Evolutionary conservation across 2,329 filamentous ascomycete species (phyloP).

Genomic region (Colletotrichum endophyticum): DNA sequence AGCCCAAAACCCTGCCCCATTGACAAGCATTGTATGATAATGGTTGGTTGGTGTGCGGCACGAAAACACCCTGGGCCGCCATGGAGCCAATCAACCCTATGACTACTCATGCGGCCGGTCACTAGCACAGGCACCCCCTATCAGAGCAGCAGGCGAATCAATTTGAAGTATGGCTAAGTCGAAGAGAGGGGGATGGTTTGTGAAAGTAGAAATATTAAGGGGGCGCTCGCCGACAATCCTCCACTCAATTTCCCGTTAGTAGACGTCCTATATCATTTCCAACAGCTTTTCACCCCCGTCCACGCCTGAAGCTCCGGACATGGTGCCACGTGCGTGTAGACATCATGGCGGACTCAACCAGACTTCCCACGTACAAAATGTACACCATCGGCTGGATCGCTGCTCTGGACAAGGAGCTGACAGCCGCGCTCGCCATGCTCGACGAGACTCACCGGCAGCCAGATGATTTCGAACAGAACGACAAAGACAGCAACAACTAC

Average conservation of each 20-base stretch:
- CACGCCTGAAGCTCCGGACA: not conserved
- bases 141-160: too few species aligned
- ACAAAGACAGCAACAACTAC: constrained; percentile 1
- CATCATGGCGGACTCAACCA: not conserved
- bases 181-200: not conserved
- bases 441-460: not conserved
- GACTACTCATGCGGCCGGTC: not conserved
- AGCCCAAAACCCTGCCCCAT: not conserved
- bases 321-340: accelerated
- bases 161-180: not conserved
- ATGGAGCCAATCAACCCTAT: not conserved
- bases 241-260: not conserved
- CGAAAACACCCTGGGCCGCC: not conserved
- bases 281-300: accelerated
- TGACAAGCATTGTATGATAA: not conserved
- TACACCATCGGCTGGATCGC: not conserved
- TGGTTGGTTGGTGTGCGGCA: not conserved
- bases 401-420: not conserved
- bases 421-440: not conserved
- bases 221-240: not conserved
- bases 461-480: not conserved
- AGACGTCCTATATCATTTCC: not conserved
- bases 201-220: not conserved
- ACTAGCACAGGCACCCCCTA: too few species aligned
- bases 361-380: not conserved